Percentiles rank a stretch among this genome's conserved stretches.
Conservation (phyloP, 768 basidiomycete genomes). For the Sarcodon aspratus region DNA sequence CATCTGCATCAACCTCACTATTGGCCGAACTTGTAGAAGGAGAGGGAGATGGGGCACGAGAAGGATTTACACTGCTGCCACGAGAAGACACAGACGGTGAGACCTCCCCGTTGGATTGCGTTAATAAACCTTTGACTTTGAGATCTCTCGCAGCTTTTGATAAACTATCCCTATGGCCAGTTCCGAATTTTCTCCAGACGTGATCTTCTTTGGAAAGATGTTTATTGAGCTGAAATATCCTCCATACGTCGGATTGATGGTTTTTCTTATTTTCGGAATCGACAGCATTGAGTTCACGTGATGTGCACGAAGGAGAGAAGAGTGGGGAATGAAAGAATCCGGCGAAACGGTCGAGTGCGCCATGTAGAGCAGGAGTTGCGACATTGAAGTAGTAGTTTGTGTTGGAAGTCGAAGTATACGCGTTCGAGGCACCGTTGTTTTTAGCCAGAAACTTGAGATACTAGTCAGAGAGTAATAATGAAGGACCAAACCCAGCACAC, state of each 20-base stretch:
- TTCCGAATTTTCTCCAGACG: slow-evolving; percentile 88
- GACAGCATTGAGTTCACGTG: slow-evolving; percentile 88
- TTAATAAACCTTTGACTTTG: slow-evolving; percentile 34
- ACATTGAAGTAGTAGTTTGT: slow-evolving; percentile 85
- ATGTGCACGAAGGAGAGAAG: slow-evolving; percentile 76
- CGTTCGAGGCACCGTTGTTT: slow-evolving; percentile 83
- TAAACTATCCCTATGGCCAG: slow-evolving; percentile 69
- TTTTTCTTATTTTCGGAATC: slow-evolving; percentile 98
- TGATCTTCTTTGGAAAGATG: slow-evolving; percentile 70
- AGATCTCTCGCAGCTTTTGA: slow-evolving; percentile 47
- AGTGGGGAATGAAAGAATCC: slow-evolving; percentile 91
- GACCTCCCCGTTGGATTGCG: slow-evolving; percentile 7
- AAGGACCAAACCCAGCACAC: slow-evolving; percentile 22
- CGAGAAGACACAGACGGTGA: slow-evolving; percentile 16
- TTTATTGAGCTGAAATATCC: slow-evolving; percentile 93
- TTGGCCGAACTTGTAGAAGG: slow-evolving; percentile 41
- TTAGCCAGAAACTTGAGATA: slow-evolving; percentile 55
- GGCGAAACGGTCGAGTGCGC: slow-evolving; percentile 68
- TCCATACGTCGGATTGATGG: slow-evolving; percentile 80
- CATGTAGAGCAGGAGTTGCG: slow-evolving; percentile 46
- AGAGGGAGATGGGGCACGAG: slow-evolving; percentile 46
- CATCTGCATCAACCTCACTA: slow-evolving; percentile 59
- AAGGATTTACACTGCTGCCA: slow-evolving; percentile 27
- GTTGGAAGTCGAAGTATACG: slow-evolving; percentile 84
- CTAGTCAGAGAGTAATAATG: slow-evolving; percentile 5